Base-by-base conservation (phyloP, 768 basidiomycete species). In the Panus rudis region DNA sequence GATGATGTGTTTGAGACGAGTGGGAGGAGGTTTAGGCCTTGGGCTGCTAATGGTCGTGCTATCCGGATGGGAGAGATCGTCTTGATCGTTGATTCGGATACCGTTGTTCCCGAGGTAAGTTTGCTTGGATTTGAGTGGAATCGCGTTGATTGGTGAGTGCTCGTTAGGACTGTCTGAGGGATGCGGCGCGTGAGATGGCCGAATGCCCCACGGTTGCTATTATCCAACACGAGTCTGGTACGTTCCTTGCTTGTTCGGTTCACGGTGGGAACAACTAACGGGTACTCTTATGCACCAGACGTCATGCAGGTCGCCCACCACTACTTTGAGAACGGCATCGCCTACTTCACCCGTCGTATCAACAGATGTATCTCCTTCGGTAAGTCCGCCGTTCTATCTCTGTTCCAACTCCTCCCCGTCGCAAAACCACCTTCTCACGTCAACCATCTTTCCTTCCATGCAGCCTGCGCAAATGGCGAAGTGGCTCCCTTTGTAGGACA, bases 221-320 rank as follows among this genome's bases (percentile, higher is more conserved):
- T 52, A 70, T 76, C 48, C 74, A 75, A 59, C 73, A 76, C 47
- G 69, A 66, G 48, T 71, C 68, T 6, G 72, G 59, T 62, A 39
- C 48, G 56, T 44, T 21, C 28, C 28, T 49, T 30, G 19, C 24
- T n/a, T 11, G 8, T 19, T n/a, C 28, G 12, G n/a, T 24, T 19
- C n/a, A 20, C 6, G 28, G 16, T 10, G 3, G 20, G n/a, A 14
- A n/a, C 33, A 14, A 43, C 22, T 60, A 57, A 45, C 60, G 61
- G 59, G 56, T 61, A 43, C 62, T 64, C 31, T 59, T 52, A 13
- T 39, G 49, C 38, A 56, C 59, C 45, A 69, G 68, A 71, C 43
- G 75, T 76, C 48, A 75, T 76, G 72, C 71, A 76, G 60, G 74
- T 74, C 45, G 73, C 68, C n/a, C 60, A 68, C 47, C 70, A 74